Evolutionary conservation across 352 stramenopile genomes (phyloP).

Genomic region (Phytophthora pistaciae): DNA sequence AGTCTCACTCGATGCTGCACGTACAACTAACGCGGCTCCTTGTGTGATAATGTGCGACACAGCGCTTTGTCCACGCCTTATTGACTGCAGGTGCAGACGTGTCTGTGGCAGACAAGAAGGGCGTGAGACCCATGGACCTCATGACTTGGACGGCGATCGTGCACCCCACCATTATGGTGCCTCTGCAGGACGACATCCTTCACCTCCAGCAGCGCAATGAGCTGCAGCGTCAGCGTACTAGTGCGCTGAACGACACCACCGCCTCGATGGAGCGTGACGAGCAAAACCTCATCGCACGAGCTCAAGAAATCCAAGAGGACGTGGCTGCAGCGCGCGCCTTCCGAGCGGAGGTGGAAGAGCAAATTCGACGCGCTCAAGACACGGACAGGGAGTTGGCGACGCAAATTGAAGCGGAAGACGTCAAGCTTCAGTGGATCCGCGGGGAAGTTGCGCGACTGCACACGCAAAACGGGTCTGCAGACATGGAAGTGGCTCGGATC

Average conservation of each 20-base stretch:
- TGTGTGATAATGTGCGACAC: background rate
- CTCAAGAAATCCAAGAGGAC: slow-evolving; percentile 25
- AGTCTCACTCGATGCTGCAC: background rate
- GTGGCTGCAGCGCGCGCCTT: slow-evolving; percentile 27
- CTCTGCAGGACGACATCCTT: slow-evolving; percentile 34
- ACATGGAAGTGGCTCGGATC: slow-evolving; percentile 30
- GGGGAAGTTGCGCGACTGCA: slow-evolving; percentile 34
- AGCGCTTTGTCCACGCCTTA: slow-evolving; percentile 39
- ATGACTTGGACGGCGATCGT: slow-evolving; percentile 43
- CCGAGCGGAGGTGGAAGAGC: slow-evolving; percentile 29
- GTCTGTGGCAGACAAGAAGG: slow-evolving; percentile 42
- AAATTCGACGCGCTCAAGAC: slow-evolving; percentile 34
- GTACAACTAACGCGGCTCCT: background rate
- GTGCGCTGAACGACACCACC: slow-evolving; percentile 15
- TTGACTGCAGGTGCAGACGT: slow-evolving; percentile 38
- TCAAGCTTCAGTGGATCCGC: slow-evolving; percentile 31
- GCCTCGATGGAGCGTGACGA: slow-evolving; percentile 18
- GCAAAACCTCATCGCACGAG: background rate
- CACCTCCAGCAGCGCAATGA: slow-evolving; percentile 38
- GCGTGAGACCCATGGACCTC: slow-evolving; percentile 41
- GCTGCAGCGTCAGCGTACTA: slow-evolving; percentile 16
- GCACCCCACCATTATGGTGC: slow-evolving; percentile 41
- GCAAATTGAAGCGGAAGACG: slow-evolving; percentile 24
- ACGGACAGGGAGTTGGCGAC: slow-evolving; percentile 20
- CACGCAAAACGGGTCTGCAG: slow-evolving; percentile 29